Conservation (phyloP, 202 grass and related monocot genomes). For the Bolboschoenoplectus hybrid region DNA sequence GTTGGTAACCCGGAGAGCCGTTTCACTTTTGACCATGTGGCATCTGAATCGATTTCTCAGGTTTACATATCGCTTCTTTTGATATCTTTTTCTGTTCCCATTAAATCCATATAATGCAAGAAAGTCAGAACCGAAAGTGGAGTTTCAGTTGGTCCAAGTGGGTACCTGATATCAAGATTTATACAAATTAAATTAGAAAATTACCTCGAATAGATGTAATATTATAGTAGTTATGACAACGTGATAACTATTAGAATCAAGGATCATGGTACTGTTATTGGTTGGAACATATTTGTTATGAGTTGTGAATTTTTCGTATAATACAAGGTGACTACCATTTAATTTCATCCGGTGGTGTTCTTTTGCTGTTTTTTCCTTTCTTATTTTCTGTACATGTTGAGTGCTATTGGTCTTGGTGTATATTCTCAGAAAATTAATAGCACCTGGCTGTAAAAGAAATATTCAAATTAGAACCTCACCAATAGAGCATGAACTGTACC, state of each 20-base stretch:
- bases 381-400: neutral
- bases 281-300: neutral
- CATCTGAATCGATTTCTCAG: conserved; percentile 86
- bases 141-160: neutral
- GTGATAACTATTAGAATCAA: neutral
- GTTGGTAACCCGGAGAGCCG: conserved; percentile 70
- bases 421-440: no score
- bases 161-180: neutral
- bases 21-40: conserved; percentile 91
- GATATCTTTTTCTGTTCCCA: conserved; percentile 21
- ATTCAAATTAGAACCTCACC: neutral
- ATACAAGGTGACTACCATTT: neutral
- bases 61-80: conserved; percentile 41
- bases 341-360: neutral
- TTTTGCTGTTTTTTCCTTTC: neutral
- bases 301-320: neutral
- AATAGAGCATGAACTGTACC: neutral
- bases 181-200: neutral
- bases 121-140: neutral
- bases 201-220: neutral
- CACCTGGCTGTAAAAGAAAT: neutral
- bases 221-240: neutral
- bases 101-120: neutral
- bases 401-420: neutral
- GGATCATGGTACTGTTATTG: neutral